Evolutionary conservation across 192 early-diverging fungal species (phyloP).

Genomic region (Gaertneriomyces sp.): DNA sequence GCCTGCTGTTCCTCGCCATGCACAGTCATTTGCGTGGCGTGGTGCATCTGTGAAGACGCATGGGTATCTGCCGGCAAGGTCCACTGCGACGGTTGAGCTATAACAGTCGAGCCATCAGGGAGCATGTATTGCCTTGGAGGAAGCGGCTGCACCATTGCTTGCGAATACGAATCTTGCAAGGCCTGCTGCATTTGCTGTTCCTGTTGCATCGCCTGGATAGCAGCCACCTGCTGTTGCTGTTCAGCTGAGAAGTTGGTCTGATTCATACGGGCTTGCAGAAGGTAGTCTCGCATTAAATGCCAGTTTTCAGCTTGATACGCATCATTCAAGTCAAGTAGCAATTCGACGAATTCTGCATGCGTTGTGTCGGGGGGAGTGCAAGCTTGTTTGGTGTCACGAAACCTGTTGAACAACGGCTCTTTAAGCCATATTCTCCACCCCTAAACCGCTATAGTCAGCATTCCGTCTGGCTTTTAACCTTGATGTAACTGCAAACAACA

Average conservation of each 20-base stretch:
- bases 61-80: neutral
- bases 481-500: neutral
- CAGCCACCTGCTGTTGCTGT: neutral
- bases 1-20: neutral
- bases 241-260: neutral
- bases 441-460: constrained; percentile 2
- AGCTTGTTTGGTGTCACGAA: constrained; percentile 25
- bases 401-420: constrained; percentile 25
- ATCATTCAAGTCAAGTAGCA: constrained; percentile 28
- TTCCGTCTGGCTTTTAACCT: too few relatives aligned
- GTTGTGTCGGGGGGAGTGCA: constrained; percentile 29
- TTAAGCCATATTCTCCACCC: constrained; percentile 34
- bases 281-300: constrained; percentile 13
- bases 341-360: constrained; percentile 31
- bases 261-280: constrained; percentile 5
- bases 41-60: neutral
- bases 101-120: neutral
- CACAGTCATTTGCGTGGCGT: constrained; percentile 7
- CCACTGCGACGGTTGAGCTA: constrained; percentile 1
- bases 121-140: neutral
- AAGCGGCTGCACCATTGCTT: constrained; percentile 4
- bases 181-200: constrained; percentile 6
- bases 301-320: constrained; percentile 11
- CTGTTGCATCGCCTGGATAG: constrained; percentile 7
- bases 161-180: neutral